Evolutionary conservation across 2,329 filamentous ascomycete genomes (phyloP), one percentile per base, ranked within the genome.

Genomic region (Thermoascus crustaceus): DNA sequence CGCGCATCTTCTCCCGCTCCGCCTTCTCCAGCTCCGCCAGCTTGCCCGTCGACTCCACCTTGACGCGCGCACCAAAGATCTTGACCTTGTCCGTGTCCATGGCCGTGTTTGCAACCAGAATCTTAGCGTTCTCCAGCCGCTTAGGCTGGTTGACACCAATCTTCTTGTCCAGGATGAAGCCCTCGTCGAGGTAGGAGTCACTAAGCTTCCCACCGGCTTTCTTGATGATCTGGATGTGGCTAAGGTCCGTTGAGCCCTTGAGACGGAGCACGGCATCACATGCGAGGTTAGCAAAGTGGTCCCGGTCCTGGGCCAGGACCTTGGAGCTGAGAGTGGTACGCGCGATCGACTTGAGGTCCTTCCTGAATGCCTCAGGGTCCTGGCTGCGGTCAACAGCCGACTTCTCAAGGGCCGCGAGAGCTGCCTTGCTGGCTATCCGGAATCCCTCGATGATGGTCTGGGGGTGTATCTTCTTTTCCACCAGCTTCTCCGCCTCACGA

Each of bases 31-130:
- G 73, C 55, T 98, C 91, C n/a, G 91, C 91, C 32, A 98, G 76
- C 73, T 96, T 95, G 61, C 86, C 86, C 3, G 91, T 98, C 20
- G 86, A 89, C 49, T 85, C 84, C 41, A 98, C 91, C 75, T 96
- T 96, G 54, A 98, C 86, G 40, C 89, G 79, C 10, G 91, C 91
- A 45, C 91, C 91, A 54, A 98, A 98, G 54, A 98, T 96, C 76
- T 98, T 98, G 70, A 98, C 85, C 74, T 98, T 98, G 69, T 98
- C 91, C 22, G 91, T 98, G 66, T 98, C 91, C 91, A 98, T 98
- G 8, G 88, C 84, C 7, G 91, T 98, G 69, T 98, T 98, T 45
- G 91, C 91, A 14, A 98, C 85, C 38, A 98, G 68, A 47, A 98
- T 98, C 72, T 96, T 98, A 48, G 89, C 91, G 62, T 98, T 96